phyloP scores from a whole-genome alignment of 2,329 filamentous ascomycete genomes.

The Elsinoe necatrix region DNA sequence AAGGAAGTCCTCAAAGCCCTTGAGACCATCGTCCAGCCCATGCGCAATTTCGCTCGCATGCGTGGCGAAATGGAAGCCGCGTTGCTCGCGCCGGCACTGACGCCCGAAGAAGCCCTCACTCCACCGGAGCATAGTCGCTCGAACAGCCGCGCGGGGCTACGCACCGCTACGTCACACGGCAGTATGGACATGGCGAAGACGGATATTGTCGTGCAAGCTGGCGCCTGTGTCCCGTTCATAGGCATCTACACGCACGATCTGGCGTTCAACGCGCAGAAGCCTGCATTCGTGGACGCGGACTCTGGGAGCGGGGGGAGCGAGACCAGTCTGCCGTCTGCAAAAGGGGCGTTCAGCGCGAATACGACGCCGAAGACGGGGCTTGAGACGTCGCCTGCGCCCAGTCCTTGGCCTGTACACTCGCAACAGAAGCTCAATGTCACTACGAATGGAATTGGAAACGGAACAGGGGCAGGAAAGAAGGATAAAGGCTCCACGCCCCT shows the following conservation, averaged over 20 bases:
- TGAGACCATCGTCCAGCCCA: conserved; percentile 65
- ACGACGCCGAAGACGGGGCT: not conserved
- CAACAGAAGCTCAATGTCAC: no score
- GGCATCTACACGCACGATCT: conserved; percentile 75
- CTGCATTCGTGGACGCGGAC: conserved; percentile 57
- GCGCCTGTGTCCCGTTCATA: conserved; percentile 63
- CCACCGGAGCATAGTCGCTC: conserved; percentile 17
- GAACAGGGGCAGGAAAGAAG: not conserved
- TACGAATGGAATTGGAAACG: no score
- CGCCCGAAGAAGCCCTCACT: not conserved
- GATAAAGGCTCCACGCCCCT: not conserved
- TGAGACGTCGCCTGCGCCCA: not conserved
- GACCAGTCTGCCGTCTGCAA: conserved; percentile 9
- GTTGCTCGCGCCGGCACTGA: conserved; percentile 19
- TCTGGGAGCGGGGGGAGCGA: not conserved
- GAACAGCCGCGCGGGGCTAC: not conserved
- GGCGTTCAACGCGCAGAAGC: conserved; percentile 71
- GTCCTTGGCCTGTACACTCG: not conserved
- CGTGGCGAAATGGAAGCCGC: conserved; percentile 70
- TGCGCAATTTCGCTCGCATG: conserved; percentile 68
- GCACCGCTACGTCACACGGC: not conserved
- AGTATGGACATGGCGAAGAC: not conserved
- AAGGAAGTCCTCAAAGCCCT: conserved; percentile 58
- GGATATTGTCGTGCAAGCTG: conserved; percentile 42
- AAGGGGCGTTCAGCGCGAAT: not conserved